Evolutionary conservation across 345 rosid genomes (phyloP).

Genomic region (Rubroshorea leprosula): DNA sequence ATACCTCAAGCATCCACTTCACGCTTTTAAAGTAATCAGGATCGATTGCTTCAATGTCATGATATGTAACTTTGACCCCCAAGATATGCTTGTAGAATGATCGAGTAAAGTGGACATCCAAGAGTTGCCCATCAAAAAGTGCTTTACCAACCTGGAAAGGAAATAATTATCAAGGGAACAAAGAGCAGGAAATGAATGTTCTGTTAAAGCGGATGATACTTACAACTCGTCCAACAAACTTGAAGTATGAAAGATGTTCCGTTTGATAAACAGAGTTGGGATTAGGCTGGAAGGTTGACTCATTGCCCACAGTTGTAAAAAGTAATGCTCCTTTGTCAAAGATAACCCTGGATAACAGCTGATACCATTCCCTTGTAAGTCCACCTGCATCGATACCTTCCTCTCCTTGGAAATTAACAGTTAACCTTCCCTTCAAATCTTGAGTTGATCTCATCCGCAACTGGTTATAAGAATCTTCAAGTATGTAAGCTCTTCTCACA

Average conservation of each 20-base stretch:
- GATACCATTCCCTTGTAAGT: conserved; percentile 99
- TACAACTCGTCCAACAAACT: conserved; percentile 95
- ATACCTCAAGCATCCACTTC: conserved; percentile 99
- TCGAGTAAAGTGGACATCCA: conserved; percentile 96
- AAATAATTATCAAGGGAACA: conserved; percentile 3
- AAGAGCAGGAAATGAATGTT: conserved; percentile 6
- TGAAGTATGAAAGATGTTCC: conserved; percentile 97
- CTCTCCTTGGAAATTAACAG: conserved; percentile 95
- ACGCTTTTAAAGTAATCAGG: conserved; percentile 81
- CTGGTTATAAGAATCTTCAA: conserved; percentile 97
- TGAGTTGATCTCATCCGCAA: conserved; percentile 74
- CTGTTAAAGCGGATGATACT: conserved; percentile 28
- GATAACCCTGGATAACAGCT: conserved; percentile 85
- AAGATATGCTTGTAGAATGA: conserved; percentile 96
- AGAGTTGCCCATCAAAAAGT: conserved; percentile 85
- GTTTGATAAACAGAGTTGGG: conserved; percentile 96
- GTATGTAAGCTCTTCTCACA: conserved; percentile 90
- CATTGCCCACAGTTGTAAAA: conserved; percentile 96
- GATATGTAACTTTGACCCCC: conserved; percentile 86
- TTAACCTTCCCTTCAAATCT: conserved; percentile 90
- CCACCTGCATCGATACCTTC: conserved; percentile 99
- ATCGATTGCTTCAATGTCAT: conserved; percentile 96
- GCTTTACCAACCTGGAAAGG: conserved; percentile 88
- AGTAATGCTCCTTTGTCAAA: conserved; percentile 94
- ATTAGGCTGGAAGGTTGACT: conserved; percentile 95